These are phyloP conservation scores for Akanthomyces muscarius DNA, from an alignment of 2,329 filamentous ascomycete species.

Conservation along the genomic window DNA sequence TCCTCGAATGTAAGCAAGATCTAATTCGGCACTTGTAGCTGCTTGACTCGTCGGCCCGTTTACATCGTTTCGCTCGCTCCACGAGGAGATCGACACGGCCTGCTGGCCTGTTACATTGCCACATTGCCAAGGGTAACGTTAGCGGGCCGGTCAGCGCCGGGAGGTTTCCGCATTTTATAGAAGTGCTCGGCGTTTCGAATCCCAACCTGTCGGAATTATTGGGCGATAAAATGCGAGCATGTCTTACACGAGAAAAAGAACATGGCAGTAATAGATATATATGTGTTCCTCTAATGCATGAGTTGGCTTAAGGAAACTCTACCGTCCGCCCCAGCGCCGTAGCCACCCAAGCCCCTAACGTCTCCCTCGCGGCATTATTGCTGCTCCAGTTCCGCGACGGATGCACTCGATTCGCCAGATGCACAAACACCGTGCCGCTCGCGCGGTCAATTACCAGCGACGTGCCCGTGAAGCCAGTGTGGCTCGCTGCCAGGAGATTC, in stretches of 20 bases:
- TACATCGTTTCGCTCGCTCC: not conserved
- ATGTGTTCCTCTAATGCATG: not conserved
- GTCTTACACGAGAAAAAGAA: not conserved
- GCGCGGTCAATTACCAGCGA: conserved; percentile 24
- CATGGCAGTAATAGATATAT: not conserved
- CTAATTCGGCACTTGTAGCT: not conserved
- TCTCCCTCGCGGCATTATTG: conserved; percentile 26
- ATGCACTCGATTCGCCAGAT: conserved; percentile 23
- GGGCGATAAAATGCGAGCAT: too few species aligned
- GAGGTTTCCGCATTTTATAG: not conserved
- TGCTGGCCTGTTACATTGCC: too few species aligned
- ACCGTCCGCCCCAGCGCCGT: conserved; percentile 20
- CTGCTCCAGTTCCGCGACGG: conserved; percentile 30
- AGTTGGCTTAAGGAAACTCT: conserved; percentile 14
- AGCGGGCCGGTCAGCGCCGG: not conserved
- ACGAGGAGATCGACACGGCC: not conserved
- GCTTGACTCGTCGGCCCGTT: not conserved
- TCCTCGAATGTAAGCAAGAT: too few species aligned
- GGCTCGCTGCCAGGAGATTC: conserved; percentile 23
- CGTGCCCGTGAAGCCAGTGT: conserved; percentile 26
- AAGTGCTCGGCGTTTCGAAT: not conserved
- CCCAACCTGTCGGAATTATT: not conserved
- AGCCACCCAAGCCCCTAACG: conserved; percentile 21
- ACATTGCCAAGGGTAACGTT: not conserved
- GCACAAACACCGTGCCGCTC: conserved; percentile 22